Base-by-base conservation (phyloP, 495 filamentous ascomycete species). In the Xylaria venustula region DNA sequence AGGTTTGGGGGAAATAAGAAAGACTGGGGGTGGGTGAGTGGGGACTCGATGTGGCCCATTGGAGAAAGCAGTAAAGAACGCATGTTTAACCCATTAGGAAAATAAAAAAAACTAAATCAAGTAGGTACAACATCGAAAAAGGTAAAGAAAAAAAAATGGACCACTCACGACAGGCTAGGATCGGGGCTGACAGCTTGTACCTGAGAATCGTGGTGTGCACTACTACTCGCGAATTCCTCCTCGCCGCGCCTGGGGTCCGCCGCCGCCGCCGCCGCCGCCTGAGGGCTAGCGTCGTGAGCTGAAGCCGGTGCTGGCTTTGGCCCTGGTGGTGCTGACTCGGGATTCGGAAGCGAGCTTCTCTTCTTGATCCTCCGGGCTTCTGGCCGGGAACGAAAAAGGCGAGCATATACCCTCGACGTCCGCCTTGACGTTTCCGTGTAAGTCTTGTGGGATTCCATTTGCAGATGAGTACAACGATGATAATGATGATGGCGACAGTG, bases 121-220 rank as follows among this genome's bases (percentile, higher is more conserved):
- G 30, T 34, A 34, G 11, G 30, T 5, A 11, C 5, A 40, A 11
- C 14, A 40, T 15, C 7, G 6, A 8, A 40, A 15, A 40, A 40
- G 37, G 3, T 7, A 40, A 15, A 40, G 25, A 60, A 30, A 34
- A 34, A 41, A 61, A 25, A 32, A 45, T 53, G 30, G 50, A 26
- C 41, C 40, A 69, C 67, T 67, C 60, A 69, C 67, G 62, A 47
- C 46, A 62, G 50, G 59, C 59, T 69, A 56, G 60, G 58, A 58
- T 63, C 60, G 64, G 64, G 37, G 59, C 57, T 47, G 51, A 62
- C 30, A 49, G 61, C 51, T 61, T 61, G 51, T 34, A 47, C 45
- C 53, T 58, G 59, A 36, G n/a, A 57, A 22, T 34, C 8, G 22
- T 41, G 52, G 49, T 51, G 26, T 46, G 62, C n/a, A n/a, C n/a